A percentile compares a stretch with the other conserved stretches of the same genome.
phyloP scores from a whole-genome alignment of 73 alveolate genomes.

The Tetrahymena borealis region DNA sequence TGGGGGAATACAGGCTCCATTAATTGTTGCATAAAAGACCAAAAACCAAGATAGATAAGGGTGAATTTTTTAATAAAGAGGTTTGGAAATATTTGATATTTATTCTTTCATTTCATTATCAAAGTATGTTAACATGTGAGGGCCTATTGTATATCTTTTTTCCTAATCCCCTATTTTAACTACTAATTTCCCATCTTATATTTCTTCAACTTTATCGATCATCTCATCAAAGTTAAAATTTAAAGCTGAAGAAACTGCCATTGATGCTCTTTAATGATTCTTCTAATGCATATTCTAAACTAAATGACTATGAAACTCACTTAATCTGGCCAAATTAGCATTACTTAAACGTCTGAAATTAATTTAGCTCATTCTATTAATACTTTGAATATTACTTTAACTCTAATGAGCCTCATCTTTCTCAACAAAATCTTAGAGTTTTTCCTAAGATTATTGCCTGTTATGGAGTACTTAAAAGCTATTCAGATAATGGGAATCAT shows the following conservation, averaged over 20 bases:
- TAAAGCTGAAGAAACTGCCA: neutral
- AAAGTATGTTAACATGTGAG: neutral
- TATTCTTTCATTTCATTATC: neutral
- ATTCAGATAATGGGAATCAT: neutral
- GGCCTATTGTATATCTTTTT: neutral
- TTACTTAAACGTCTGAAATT: neutral
- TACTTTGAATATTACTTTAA: neutral
- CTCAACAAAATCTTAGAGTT: neutral
- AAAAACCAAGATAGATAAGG: constrained; percentile 17
- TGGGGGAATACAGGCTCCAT: constrained; percentile 29
- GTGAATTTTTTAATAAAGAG: constrained; percentile 7
- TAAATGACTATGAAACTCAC: neutral
- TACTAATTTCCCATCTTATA: neutral
- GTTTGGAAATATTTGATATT: neutral
- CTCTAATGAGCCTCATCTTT: neutral
- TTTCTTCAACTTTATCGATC: neutral
- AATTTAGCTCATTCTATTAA: neutral
- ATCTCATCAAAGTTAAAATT: neutral
- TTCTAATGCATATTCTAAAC: neutral
- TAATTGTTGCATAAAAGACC: constrained; percentile 18
- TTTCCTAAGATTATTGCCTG: neutral
- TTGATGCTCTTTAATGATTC: neutral
- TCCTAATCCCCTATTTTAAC: neutral
- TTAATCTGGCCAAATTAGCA: neutral
- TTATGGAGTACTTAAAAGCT: neutral